A percentile compares a stretch with the other conserved stretches of the same genome.
These are phyloP conservation scores for Arthrocladium fulminans DNA, from an alignment of 2,329 filamentous ascomycete genomes.

Conservation along the genomic window DNA sequence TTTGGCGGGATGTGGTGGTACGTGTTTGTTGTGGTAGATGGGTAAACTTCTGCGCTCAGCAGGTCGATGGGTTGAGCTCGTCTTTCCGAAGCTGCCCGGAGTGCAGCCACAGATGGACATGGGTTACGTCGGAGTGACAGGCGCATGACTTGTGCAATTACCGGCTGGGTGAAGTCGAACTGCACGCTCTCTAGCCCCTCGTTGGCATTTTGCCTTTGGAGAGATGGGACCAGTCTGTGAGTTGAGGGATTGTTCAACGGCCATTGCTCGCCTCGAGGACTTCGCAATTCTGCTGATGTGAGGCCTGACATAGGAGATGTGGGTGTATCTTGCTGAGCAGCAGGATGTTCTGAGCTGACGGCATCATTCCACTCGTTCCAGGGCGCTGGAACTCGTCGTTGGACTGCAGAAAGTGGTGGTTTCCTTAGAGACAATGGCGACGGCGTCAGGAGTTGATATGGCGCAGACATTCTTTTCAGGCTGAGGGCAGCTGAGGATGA, in stretches of 20 bases:
- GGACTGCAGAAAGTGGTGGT: not conserved
- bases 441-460: constrained; percentile 2
- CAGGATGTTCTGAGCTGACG: not conserved
- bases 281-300: not conserved
- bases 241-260: not conserved
- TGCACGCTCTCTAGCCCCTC: not conserved
- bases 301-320: not conserved
- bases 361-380: not conserved
- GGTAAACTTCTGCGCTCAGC: not conserved
- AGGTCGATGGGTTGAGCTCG: not conserved
- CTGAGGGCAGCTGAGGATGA: not conserved
- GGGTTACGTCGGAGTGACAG: constrained; percentile 16
- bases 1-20: constrained; percentile 3
- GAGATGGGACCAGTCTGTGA: not conserved
- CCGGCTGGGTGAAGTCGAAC: constrained; percentile 7
- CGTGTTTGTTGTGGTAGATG: not conserved
- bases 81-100: not conserved
- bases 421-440: constrained; percentile 1
- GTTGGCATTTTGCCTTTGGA: constrained; percentile 1
- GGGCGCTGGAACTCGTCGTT: not conserved
- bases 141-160: constrained; percentile 9
- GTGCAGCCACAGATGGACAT: not conserved
- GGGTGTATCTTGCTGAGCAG: not conserved
- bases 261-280: not conserved
- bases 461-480: not conserved